A percentile compares a stretch with the other conserved stretches of the same genome.
Conservation (phyloP, 805 yeast genomes). For the Suhomyces emberorum region DNA sequence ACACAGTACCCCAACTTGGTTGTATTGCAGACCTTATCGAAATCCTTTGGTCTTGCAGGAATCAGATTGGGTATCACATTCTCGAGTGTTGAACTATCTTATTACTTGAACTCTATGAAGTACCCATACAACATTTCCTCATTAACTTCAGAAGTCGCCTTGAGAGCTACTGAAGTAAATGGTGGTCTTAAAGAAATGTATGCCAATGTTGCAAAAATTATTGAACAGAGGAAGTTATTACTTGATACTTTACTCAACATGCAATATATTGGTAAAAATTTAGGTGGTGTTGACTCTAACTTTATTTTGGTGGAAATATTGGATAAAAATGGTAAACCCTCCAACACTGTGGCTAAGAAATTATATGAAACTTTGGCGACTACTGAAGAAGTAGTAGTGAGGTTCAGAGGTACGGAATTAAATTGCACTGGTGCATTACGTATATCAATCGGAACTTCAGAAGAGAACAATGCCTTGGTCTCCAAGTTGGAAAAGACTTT, state of each 20-base stretch:
- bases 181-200: conserved; percentile 59
- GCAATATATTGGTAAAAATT: conserved; percentile 63
- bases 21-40: conserved; percentile 88
- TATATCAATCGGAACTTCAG: conserved; percentile 79
- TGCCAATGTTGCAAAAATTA: conserved; percentile 46
- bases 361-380: conserved; percentile 72
- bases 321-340: conserved; percentile 59
- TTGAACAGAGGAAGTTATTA: conserved; percentile 53
- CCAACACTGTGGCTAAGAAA: conserved; percentile 59
- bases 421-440: conserved; percentile 89
- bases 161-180: conserved; percentile 60
- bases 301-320: conserved; percentile 74
- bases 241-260: conserved; percentile 52
- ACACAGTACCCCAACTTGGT: conserved; percentile 78
- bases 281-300: conserved; percentile 87
- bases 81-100: conserved; percentile 57
- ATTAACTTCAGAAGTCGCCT: conserved; percentile 70
- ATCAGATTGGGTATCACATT: conserved; percentile 83
- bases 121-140: conserved; percentile 94
- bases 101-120: conserved; percentile 80
- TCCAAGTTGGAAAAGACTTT: conserved; percentile 39
- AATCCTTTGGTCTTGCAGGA: conserved; percentile 96
- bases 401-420: conserved; percentile 87
- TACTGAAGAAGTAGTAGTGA: conserved; percentile 72
- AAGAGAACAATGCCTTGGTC: conserved; percentile 64